Base-by-base conservation (phyloP, 164 flowering plant species). In the Dillenia turbinata region DNA sequence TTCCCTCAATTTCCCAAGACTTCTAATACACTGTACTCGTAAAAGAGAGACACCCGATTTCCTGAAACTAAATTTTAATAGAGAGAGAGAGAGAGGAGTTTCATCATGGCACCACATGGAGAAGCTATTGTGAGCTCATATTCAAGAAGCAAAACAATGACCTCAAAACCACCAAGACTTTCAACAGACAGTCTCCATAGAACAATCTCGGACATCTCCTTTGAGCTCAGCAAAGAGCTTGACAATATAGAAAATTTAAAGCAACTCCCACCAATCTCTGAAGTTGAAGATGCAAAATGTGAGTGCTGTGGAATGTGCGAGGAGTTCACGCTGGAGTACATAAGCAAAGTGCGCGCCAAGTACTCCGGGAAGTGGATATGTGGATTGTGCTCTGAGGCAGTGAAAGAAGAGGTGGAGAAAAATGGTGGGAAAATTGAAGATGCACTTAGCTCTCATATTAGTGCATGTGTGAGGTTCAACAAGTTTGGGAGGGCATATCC, bases 251-350 rank as follows among this genome's bases (percentile, higher is more conserved):
- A 65, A 10, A 69, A 58, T 43, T 26, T 44, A 33, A 59, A 65
- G 44, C 12, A 13, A 12, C 85, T 87, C 13, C 77, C 86, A 4
- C 78, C 94, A 0, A 87, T 91, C 19, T 79, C 87, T 0, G 92
- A 88, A 66, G 82, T 85, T 0, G 95, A 83, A 53, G 78, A 78
- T 15, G 93, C 90, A 2, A 79, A 77, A 65, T 91, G 97, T 60
- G 93, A 91, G 81, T 91, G 97, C 52, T 91, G 96, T 43, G 92
- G 87, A 26, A 74, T 88, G 86, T 70, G 65, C 3, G 96, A 91
- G 65, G 93, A 88, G 73, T 88, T 83, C 82, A 88, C 97, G 0
- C 77, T 62, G 0, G 84, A 85, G 63, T 91, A 88, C 80, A 77
- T 85, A 9, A 63, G 61, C 14, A 62, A 72, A 0, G 79, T 85